Conservation (phyloP, 1,284 basidiomycete species). For the Pterulicium gracile region DNA sequence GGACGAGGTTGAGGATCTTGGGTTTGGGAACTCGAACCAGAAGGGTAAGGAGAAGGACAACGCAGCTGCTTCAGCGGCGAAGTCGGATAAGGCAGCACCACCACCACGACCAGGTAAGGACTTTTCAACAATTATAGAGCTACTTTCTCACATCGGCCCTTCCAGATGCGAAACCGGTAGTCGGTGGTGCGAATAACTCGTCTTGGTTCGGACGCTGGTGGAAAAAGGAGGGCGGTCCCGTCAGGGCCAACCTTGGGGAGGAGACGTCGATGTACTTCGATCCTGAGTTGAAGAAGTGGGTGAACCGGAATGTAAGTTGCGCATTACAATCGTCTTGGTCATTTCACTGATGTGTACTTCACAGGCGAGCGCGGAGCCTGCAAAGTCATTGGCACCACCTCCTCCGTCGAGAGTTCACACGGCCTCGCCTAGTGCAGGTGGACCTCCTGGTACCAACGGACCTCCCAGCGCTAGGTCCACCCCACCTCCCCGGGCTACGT, state of each 20-base stretch:
- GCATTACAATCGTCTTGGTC: background rate
- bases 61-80: constrained; percentile 15
- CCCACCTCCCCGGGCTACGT: constrained; percentile 46
- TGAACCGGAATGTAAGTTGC: constrained; percentile 63
- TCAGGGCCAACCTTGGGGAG: constrained; percentile 90
- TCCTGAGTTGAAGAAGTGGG: constrained; percentile 90
- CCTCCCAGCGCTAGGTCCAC: constrained; percentile 25
- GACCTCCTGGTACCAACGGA: constrained; percentile 14
- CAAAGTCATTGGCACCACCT: constrained; percentile 40
- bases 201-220: constrained; percentile 81
- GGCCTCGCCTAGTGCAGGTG: constrained; percentile 66
- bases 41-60: constrained; percentile 20
- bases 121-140: no score
- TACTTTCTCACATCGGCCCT: no score
- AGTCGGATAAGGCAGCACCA: constrained; percentile 6
- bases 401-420: constrained; percentile 72
- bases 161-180: constrained; percentile 22
- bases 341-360: constrained; percentile 4
- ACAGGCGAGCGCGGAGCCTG: constrained; percentile 43
- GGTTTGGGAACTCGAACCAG: constrained; percentile 69
- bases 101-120: constrained; percentile 9
- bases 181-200: constrained; percentile 23
- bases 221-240: constrained; percentile 54
- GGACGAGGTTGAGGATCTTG: constrained; percentile 82
- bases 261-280: constrained; percentile 91